Evolutionary conservation across 805 yeast genomes (phyloP).

Genomic region (Sungouiozyma ichnusensis): DNA sequence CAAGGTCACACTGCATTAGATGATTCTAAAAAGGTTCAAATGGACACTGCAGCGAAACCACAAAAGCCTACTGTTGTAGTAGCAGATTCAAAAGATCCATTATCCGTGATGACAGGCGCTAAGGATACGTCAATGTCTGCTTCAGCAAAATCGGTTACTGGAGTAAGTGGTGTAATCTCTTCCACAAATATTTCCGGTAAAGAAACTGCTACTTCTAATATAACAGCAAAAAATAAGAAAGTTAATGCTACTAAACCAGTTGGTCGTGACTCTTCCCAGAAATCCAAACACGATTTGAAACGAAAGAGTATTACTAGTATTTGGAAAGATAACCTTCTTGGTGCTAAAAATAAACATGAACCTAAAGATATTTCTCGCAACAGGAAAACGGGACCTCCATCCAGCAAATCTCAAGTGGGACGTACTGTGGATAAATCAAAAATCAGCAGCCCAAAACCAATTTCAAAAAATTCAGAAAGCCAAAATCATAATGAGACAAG

Average conservation of each 20-base stretch:
- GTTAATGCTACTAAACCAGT: neutral
- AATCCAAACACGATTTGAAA: neutral
- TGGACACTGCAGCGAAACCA: slow-evolving; percentile 1
- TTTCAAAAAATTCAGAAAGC: neutral
- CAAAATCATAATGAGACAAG: neutral
- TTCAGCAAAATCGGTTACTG: slow-evolving; percentile 15
- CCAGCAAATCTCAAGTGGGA: neutral
- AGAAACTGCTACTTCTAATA: neutral
- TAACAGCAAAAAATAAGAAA: neutral
- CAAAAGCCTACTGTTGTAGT: slow-evolving; percentile 3
- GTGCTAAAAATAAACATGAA: slow-evolving; percentile 1
- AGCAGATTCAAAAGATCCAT: neutral
- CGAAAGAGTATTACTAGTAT: neutral
- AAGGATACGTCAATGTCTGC: slow-evolving; percentile 9
- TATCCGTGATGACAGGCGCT: neutral
- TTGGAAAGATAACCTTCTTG: slow-evolving; percentile 3
- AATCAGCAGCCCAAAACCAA: neutral
- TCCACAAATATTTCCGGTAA: neutral
- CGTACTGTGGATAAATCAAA: neutral
- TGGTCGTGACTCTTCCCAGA: neutral
- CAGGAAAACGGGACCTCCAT: neutral
- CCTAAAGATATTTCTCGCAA: neutral
- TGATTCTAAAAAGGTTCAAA: slow-evolving; percentile 2
- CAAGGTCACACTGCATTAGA: slow-evolving; percentile 13
- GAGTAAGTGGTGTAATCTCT: slow-evolving; percentile 12